Base-by-base conservation (phyloP, 192 early-diverging fungal species). In the Coemansia erecta region DNA sequence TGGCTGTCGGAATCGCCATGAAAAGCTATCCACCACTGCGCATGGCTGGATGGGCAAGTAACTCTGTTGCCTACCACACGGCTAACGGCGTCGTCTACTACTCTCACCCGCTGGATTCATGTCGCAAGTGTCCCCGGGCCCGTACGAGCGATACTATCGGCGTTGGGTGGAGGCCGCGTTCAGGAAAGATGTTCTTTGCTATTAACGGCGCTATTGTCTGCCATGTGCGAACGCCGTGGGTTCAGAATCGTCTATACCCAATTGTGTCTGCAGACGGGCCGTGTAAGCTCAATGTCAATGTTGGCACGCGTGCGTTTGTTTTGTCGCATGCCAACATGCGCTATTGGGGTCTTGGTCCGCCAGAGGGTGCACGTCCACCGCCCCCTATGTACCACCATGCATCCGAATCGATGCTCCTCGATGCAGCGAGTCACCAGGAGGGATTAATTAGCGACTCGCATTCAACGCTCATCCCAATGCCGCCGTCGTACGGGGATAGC, bases 151-250 rank as follows among this genome's bases (percentile, higher is more conserved):
- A 90, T 68, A 85, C 89, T 2, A 62, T 90, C 40, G 89, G 89
- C 28, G 82, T 89, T 15, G 89, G 87, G 10, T 90, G 86, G 68
- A 80, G 86, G 11, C 87, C 86, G 42, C 67, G 82, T 19, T 84
- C 84, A 44, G 89, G 89, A 40, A 87, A 85, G 24, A 66, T 87
- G 23, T 90, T 90, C 58, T 86, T 89, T 45, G 87, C 87, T 5
- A 63, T 88, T 24, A 90, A 90, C 61, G 89, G 89, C 17, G 83
- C 81, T 53, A 81, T 83, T 44, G 62, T 89, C 39, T 58, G 66
- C 66, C 69, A 87, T 76, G 26, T 86, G 82, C 48, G 86, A 68
- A 53, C 86, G 66, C 64, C 84, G 70, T 60, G 87, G 87, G 54
- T 75, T 63, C 57, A 71, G 72, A 63, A 84, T 70, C 71, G 87